phyloP scores from a whole-genome alignment of 1,284 basidiomycete species.

The Serendipita sp. region DNA sequence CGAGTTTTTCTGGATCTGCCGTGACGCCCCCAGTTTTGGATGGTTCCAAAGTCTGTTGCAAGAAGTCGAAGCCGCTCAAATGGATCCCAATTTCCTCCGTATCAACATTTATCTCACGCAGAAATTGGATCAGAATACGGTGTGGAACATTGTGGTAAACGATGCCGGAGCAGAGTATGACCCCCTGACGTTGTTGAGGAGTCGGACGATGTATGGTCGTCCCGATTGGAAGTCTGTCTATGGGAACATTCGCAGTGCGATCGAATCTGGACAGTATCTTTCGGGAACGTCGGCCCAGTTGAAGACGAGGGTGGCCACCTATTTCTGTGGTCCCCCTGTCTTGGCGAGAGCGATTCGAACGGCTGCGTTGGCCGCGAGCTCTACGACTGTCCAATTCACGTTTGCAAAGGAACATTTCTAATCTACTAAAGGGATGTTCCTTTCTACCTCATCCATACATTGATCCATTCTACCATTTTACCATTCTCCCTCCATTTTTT shows the following conservation, averaged over 20 bases:
- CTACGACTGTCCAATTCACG: slow-evolving; percentile 47
- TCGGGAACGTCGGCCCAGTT: slow-evolving; percentile 61
- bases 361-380: slow-evolving; percentile 42
- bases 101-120: slow-evolving; percentile 86
- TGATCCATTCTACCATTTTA: no score
- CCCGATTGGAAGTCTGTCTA: slow-evolving; percentile 78
- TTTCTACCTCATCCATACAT: no score
- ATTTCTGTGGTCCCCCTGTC: slow-evolving; percentile 67
- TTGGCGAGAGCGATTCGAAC: slow-evolving; percentile 63
- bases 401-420: slow-evolving; percentile 56
- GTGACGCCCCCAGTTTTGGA: slow-evolving; percentile 78
- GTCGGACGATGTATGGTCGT: slow-evolving; percentile 76
- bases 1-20: slow-evolving; percentile 79
- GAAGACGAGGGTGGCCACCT: slow-evolving; percentile 70
- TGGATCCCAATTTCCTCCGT: slow-evolving; percentile 74
- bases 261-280: slow-evolving; percentile 66
- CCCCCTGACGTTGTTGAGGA: slow-evolving; percentile 69
- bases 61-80: slow-evolving; percentile 72
- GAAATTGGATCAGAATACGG: slow-evolving; percentile 69
- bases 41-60: slow-evolving; percentile 83
- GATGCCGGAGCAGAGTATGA: slow-evolving; percentile 70
- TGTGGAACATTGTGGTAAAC: slow-evolving; percentile 83
- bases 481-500: no score
- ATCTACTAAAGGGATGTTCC: background rate
- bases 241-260: slow-evolving; percentile 49